Evolutionary conservation across 306 rosid species (phyloP).

Genomic region (Betula pendula): DNA sequence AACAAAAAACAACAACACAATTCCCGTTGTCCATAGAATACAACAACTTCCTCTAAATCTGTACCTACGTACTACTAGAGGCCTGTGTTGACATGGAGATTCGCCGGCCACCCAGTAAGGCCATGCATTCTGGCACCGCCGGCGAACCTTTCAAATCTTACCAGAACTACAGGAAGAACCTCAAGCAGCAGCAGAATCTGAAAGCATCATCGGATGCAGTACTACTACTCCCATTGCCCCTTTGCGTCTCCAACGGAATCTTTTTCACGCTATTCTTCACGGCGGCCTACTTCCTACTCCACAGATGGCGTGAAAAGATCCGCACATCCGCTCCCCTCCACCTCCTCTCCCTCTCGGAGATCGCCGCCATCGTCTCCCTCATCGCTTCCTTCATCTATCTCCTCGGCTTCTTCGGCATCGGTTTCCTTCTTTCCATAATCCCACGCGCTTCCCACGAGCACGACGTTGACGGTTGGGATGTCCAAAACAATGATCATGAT

Average conservation of each 20-base stretch:
- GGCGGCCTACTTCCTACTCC: slow-evolving; percentile 71
- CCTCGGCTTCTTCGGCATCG: slow-evolving; percentile 77
- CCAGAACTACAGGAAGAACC: no score
- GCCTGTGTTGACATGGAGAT: no score
- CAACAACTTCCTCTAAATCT: no score
- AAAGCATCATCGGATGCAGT: no score
- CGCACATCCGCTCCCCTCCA: slow-evolving; percentile 84
- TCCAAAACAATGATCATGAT: slow-evolving; percentile 24
- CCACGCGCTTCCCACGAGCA: slow-evolving; percentile 53
- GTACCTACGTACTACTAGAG: no score
- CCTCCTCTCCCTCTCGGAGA: slow-evolving; percentile 62
- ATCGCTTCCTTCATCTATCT: slow-evolving; percentile 78
- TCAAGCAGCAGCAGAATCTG: no score
- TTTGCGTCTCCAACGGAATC: slow-evolving; percentile 56
- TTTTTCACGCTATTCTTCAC: slow-evolving; percentile 80
- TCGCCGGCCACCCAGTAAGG: no score
- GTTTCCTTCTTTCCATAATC: slow-evolving; percentile 58
- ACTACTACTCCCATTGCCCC: slow-evolving; percentile 40
- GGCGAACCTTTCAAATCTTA: no score
- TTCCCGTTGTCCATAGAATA: no score
- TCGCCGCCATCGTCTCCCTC: slow-evolving; percentile 57
- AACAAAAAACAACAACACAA: no score
- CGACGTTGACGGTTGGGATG: slow-evolving; percentile 49
- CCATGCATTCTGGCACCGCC: no score
- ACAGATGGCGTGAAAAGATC: slow-evolving; percentile 85